Evolutionary conservation across 768 basidiomycete species (phyloP), one percentile per base, ranked within the genome.

Genomic region (Lentinula boryana): DNA sequence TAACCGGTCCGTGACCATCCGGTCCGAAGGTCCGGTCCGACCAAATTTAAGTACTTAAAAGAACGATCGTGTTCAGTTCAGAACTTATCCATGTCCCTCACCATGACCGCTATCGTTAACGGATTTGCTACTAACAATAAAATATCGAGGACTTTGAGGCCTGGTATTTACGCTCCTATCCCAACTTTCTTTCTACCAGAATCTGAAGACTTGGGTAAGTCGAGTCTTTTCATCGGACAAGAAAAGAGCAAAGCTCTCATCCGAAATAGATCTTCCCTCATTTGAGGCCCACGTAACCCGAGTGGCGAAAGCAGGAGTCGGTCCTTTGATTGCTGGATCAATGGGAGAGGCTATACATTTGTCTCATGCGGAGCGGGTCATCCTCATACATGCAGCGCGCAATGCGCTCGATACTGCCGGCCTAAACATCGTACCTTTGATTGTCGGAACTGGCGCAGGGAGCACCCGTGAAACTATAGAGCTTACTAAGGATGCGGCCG

Each of bases 331-430:
- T 54, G 80, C 85, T 36, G 93, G 93, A 16, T 88, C 90, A 4
- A 91, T 91, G 90, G 87, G 93, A 65, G 93, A 95, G 70, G 92
- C 89, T 18, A 80, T 85, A 63, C 92, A 95, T 68, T 68, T 84
- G 55, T 80, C 88, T 44, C 87, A 81, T 66, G 68, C 76, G 2
- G 93, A 95, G 68, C 85, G 93, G 43, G 74, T 78, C 49, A 73
- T 67, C 9, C 75, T 94, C 63, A 84, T 93, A 70, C 80, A 76
- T 58, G 78, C 84, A 2, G 86, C 88, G 21, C 83, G 95, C 44
- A 79, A 79, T 57, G 87, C 84, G 0, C 79, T 96, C 50, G 92
- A 96, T 67, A 74, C 72, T 10, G 84, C 82, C 15, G 87, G 85
- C 1, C 73, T 91, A 23, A 55, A 64, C 12, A 64, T 80, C 41